Evolutionary conservation across 805 yeast genomes (phyloP), one percentile per base, ranked within the genome.

Genomic region (Saccharomycopsis vini): DNA sequence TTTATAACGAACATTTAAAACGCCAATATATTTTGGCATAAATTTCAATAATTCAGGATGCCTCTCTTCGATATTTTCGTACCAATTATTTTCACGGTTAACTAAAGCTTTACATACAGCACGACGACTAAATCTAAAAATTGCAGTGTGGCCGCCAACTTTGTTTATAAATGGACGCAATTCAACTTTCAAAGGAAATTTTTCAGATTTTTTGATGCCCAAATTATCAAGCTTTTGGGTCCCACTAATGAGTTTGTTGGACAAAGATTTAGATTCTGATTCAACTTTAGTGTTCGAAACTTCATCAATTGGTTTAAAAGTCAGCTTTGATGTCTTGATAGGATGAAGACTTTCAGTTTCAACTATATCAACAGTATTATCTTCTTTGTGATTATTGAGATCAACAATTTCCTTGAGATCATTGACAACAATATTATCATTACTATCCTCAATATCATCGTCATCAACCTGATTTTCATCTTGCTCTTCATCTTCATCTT

Each of bases 111-210:
- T 92, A 62, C 97, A 92, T 15, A 92, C 95, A 0, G 97, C 97
- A 46, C 85, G 70, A 53, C 79, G 84, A 3, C 95, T 82, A 58
- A 92, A 92, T 51, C 90, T 75, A 65, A 90, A 92, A 29, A 92
- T 88, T 1, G 97, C 97, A 0, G 97, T 90, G 59, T 92, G 99
- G 0, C 99, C 99, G 5, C 99, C 99, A 19, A 92, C 97, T 57
- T 85, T 88, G 58, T 92, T 88, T 44, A 81, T 79, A 63, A 89
- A 90, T 1, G 97, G 97, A 43, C 85, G 76, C 46, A 90, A 64
- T 59, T 90, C 97, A 1, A 89, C 95, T 1, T 95, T 84, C 24
- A 87, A 62, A 2, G 88, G 83, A 52, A 69, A 82, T 33, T 68
- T 64, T 5, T 30, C 33, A 15, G 5, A n/a, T 30, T 30, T n/a